These are phyloP conservation scores for Cymbidium sinense DNA, from an alignment of 106 monocot genomes.

Conservation along the genomic window DNA sequence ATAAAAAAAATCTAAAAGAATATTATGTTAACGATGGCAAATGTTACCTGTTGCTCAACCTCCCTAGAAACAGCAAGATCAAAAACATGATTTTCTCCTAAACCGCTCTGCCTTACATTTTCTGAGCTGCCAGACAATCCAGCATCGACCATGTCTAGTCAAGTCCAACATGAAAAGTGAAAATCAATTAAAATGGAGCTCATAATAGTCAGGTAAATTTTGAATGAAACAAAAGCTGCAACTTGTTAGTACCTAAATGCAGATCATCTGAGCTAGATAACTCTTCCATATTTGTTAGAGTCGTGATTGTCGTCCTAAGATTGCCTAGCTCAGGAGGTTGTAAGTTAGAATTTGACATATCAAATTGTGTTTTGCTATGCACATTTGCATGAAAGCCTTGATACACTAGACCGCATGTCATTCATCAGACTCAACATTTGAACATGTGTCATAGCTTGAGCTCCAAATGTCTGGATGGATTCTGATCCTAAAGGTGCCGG, in stretches of 20 bases:
- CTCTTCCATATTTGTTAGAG: constrained; percentile 6
- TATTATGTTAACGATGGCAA: neutral
- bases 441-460: constrained; percentile 15
- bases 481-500: constrained; percentile 13
- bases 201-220: neutral
- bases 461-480: constrained; percentile 11
- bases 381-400: constrained; percentile 6
- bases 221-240: neutral
- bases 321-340: constrained; percentile 3
- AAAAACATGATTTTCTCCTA: neutral
- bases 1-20: constrained; percentile 1
- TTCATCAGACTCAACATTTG: constrained; percentile 5
- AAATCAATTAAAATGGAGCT: neutral
- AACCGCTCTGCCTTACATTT: neutral
- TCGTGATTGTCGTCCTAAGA: neutral
- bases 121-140: neutral
- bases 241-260: neutral
- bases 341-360: constrained; percentile 1
- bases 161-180: neutral
- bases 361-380: constrained; percentile 15
- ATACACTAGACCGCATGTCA: constrained; percentile 3
- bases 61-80: neutral
- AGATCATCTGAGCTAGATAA: neutral
- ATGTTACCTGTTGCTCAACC: constrained; percentile 16
- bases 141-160: neutral